Evolutionary conservation across 495 filamentous ascomycete species (phyloP).

Genomic region (Bombardia bombarda): DNA sequence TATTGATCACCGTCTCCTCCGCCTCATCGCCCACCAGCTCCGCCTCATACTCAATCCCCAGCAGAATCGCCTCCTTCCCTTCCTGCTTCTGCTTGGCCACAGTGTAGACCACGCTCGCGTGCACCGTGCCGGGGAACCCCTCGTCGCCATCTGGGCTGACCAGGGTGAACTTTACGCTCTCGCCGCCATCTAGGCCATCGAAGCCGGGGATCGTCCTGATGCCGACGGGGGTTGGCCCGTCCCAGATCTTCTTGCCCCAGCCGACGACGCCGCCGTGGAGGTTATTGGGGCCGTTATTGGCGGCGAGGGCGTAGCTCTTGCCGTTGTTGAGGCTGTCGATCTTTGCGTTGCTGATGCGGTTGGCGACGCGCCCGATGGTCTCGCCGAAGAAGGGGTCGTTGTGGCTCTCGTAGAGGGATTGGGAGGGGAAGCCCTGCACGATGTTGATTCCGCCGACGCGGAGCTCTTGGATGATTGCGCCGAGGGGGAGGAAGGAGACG

Average conservation of each 20-base stretch:
- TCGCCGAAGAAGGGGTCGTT: slow-evolving; percentile 81
- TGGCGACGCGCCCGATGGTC: slow-evolving; percentile 88
- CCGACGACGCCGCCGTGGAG: slow-evolving; percentile 75
- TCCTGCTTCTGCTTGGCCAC: slow-evolving; percentile 54
- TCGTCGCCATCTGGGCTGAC: slow-evolving; percentile 70
- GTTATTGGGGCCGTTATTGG: slow-evolving; percentile 71
- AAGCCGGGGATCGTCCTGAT: slow-evolving; percentile 35
- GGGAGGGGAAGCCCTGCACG: slow-evolving; percentile 72
- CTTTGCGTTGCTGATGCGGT: slow-evolving; percentile 68
- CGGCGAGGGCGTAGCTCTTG: slow-evolving; percentile 54
- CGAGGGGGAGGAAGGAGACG: slow-evolving; percentile 69
- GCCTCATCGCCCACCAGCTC: slow-evolving; percentile 68
- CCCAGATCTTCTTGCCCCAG: slow-evolving; percentile 79
- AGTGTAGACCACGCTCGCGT: slow-evolving; percentile 71
- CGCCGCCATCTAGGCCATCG: slow-evolving; percentile 55
- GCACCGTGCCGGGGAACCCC: slow-evolving; percentile 77
- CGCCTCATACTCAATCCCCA: slow-evolving; percentile 85
- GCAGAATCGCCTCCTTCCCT: slow-evolving; percentile 52
- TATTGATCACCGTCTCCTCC: slow-evolving; percentile 79
- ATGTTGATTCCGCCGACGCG: slow-evolving; percentile 70
- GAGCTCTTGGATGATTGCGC: slow-evolving; percentile 84
- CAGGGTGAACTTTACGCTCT: slow-evolving; percentile 70
- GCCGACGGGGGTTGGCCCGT: slow-evolving; percentile 60
- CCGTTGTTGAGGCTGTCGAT: slow-evolving; percentile 65
- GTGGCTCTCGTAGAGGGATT: slow-evolving; percentile 61